These are phyloP conservation scores for Plasmodium billcollinsi DNA, from an alignment of 169 alveolate genomes.

Conservation along the genomic window DNA sequence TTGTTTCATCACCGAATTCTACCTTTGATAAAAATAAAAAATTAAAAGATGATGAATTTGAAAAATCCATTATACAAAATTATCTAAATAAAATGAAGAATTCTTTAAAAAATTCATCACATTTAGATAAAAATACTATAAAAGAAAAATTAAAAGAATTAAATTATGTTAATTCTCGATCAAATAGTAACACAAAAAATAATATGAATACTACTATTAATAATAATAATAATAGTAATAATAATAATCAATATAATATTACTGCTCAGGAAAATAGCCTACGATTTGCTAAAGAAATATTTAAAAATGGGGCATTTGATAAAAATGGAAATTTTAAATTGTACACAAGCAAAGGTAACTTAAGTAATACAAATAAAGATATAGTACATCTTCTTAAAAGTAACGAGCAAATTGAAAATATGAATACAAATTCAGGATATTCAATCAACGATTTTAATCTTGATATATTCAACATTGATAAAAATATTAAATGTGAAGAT, in stretches of 20 bases:
- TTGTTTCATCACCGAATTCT: background rate
- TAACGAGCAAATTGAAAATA: constrained; percentile 11
- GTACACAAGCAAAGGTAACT: constrained; percentile 6
- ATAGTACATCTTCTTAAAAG: background rate
- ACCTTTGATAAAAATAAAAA: constrained; percentile 18
- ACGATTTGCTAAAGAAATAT: constrained; percentile 1
- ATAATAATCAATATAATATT: constrained; percentile 4
- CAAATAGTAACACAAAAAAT: background rate
- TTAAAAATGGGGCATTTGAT: constrained; percentile 9
- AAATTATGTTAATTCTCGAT: constrained; percentile 9
- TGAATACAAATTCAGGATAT: constrained; percentile 19
- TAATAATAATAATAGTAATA: constrained; percentile 3
- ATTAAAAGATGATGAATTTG: constrained; percentile 29
- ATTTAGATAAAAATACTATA: constrained; percentile 7
- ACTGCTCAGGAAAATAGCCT: background rate
- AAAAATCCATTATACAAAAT: constrained; percentile 63
- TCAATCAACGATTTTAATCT: constrained; percentile 42
- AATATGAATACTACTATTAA: constrained; percentile 1
- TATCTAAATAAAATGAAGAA: constrained; percentile 42
- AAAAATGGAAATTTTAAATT: constrained; percentile 22
- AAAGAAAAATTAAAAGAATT: constrained; percentile 6
- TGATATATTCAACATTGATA: constrained; percentile 59
- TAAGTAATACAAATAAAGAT: constrained; percentile 2
- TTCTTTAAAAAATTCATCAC: constrained; percentile 3
- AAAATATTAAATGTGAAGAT: constrained; percentile 42